Base-by-base conservation (phyloP, 2,329 filamentous ascomycete species). In the Podosphaera xanthii region DNA sequence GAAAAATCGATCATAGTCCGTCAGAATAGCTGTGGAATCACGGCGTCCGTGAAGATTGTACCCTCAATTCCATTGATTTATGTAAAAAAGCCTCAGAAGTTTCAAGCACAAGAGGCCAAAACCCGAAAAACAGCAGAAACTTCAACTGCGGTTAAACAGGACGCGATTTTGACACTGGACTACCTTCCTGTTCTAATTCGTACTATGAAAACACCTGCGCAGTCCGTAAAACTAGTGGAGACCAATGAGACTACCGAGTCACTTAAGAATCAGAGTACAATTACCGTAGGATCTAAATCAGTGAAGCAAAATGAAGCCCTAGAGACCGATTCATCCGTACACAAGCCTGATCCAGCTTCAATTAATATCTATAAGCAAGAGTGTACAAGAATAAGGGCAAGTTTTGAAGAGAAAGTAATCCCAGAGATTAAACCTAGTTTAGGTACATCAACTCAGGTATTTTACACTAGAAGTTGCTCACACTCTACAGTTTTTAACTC, bases 61-160 rank as follows among this genome's bases (percentile, higher is more conserved):
- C 69, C 68, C 60, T 68, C 66, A 10, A 66, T 70, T 34, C 69
- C 69, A 33, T 62, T 70, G 42, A 62, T 66, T 9, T 69, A 69
- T 54, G 60, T 67, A n/a, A 67, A 67, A 59, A 67, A 66, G 60
- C 67, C 67, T 38, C 64, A 66, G 60, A 65, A 68, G 59, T 61
- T 64, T 34, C 59, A 63, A 46, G 60, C 62, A 35, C 60, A 63
- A 36, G 62, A 63, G 48, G 62, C 65, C 52, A 66, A 65, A 57
- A 59, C 62, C 7, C 61, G 62, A 22, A 62, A 65, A 56, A 61
- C 62, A 59, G 59, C 58, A 36, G 48, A 60, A 14, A 36, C 59
- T 40, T 52, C 61, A 57, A 50, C 56, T 36, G 3, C 33, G 46
- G 14, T 38, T 8, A 31, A 5, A 3, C 9, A 44, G n/a, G 5